Evolutionary conservation across 805 yeast genomes (phyloP), one percentile per base, ranked within the genome.

Genomic region (Candida sonorensis): DNA sequence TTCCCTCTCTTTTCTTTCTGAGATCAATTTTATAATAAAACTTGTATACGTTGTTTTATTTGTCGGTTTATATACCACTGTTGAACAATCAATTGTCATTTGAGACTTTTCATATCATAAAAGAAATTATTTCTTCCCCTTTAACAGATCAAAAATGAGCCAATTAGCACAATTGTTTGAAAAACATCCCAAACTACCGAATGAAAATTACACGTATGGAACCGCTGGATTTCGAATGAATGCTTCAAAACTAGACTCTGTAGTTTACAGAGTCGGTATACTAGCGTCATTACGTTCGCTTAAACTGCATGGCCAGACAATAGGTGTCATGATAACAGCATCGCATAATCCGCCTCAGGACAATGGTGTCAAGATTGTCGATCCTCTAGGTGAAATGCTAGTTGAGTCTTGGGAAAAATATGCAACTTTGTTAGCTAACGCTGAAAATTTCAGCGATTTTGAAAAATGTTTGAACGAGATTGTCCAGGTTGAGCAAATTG

Each of bases 291-390:
- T 92, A 41, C 69, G 98, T 49, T 87, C 97, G n/a, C 70, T 79
- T 37, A 68, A 64, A 38, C 61, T 82, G 20, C 61, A 62, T 1
- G 84, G 90, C 2, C 65, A 80, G 46, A 72, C 81, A 7, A 72
- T 88, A 19, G 98, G 98, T n/a, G 80, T 88, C 10, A 90, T 92
- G 97, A 79, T 92, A 50, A 92, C 97, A 1, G 97, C 96, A 0
- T 82, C 94, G 1, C 97, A 87, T 57, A 87, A 87, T 49, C 96
- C 96, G 0, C 95, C 97, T 0, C 65, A 66, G 26, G 97, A 88
- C 53, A 86, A 86, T 47, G 96, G 96, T 18, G 90, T 86, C 31
- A 90, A 90, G 59, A 67, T 92, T n/a, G 85, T 90, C 16, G 97
- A 90, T 45, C 97, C 97, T 1, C 61, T 69, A 53, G 97, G 97